phyloP scores from a whole-genome alignment of 305 asterid species.

The Salvia sclarea region DNA sequence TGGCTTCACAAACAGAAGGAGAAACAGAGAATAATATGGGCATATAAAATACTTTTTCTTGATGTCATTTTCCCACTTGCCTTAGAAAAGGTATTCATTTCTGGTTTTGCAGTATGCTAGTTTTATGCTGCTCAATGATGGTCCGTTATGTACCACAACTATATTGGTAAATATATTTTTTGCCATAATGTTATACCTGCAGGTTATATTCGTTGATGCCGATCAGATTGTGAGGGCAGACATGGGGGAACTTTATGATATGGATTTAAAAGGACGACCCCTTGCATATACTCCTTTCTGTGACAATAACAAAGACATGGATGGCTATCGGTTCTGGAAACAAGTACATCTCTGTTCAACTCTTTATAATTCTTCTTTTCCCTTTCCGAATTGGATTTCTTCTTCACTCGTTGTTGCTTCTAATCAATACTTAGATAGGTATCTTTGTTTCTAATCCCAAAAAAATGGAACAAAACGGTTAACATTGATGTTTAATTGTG shows the following conservation, averaged over 20 bases:
- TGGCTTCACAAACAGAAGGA: conserved; percentile 98
- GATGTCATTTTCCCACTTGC: conserved; percentile 99
- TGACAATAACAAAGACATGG: conserved; percentile 99
- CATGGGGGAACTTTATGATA: conserved; percentile 98
- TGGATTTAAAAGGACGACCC: conserved; percentile 84
- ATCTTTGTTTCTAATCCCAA: not conserved
- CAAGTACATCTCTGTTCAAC: conserved; percentile 49
- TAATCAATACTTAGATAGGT: not conserved
- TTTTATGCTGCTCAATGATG: conserved; percentile 23
- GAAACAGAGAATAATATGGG: conserved; percentile 98
- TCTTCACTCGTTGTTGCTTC: not conserved
- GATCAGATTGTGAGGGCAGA: conserved; percentile 95
- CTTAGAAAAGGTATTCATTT: conserved; percentile 86
- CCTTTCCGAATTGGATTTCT: not conserved
- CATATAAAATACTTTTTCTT: conserved; percentile 90
- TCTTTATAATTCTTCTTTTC: conserved; percentile 20
- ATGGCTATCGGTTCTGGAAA: conserved; percentile 96
- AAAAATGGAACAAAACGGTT: not conserved
- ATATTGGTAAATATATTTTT: conserved; percentile 19
- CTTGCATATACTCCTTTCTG: conserved; percentile 98
- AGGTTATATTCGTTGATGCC: conserved; percentile 98
- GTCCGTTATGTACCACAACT: conserved; percentile 8
- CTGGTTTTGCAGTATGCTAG: not conserved
- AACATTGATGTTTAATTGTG: conserved; percentile 28
- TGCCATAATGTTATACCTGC: conserved; percentile 35